phyloP scores from a whole-genome alignment of 257 asterid species.

The Scutellaria barbata region DNA sequence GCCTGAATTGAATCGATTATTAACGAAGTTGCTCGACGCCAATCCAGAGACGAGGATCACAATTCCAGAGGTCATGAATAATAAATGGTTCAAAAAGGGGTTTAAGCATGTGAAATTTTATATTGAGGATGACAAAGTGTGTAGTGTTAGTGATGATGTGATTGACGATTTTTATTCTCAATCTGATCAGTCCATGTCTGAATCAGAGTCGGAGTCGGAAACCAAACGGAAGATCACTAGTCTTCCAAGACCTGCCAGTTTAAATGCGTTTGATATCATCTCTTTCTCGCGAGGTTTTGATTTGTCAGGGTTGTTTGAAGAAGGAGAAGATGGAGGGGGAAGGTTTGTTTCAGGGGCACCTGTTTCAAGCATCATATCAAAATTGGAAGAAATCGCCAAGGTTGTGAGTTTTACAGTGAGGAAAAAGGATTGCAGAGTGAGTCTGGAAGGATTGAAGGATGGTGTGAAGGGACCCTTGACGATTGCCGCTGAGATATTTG shows the following conservation, averaged over 20 bases:
- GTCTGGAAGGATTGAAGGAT: constrained; percentile 77
- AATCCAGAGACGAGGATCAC: constrained; percentile 73
- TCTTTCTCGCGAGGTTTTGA: constrained; percentile 89
- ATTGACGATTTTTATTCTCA: constrained; percentile 42
- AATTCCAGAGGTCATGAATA: constrained; percentile 64
- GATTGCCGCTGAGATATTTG: constrained; percentile 91
- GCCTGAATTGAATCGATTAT: constrained; percentile 57
- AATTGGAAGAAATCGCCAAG: constrained; percentile 88
- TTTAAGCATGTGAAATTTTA: constrained; percentile 69
- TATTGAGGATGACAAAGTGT: constrained; percentile 81
- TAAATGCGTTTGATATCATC: constrained; percentile 91
- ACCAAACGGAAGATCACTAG: constrained; percentile 46
- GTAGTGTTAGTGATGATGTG: constrained; percentile 57
- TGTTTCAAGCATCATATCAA: constrained; percentile 67
- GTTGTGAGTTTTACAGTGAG: constrained; percentile 87
- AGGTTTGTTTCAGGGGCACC: constrained; percentile 84
- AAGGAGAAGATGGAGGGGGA: constrained; percentile 66
- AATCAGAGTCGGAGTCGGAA: constrained; percentile 69
- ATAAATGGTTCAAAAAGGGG: constrained; percentile 71
- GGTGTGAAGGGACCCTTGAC: constrained; percentile 95
- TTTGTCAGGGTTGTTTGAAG: constrained; percentile 89
- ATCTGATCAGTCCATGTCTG: constrained; percentile 70
- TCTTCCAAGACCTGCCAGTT: constrained; percentile 84
- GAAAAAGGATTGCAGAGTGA: constrained; percentile 88
- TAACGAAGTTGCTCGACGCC: constrained; percentile 57